A percentile compares a stretch with the other conserved stretches of the same genome.
phyloP scores from a whole-genome alignment of 345 rosid species.

The Eucalyptus cloeziana region DNA sequence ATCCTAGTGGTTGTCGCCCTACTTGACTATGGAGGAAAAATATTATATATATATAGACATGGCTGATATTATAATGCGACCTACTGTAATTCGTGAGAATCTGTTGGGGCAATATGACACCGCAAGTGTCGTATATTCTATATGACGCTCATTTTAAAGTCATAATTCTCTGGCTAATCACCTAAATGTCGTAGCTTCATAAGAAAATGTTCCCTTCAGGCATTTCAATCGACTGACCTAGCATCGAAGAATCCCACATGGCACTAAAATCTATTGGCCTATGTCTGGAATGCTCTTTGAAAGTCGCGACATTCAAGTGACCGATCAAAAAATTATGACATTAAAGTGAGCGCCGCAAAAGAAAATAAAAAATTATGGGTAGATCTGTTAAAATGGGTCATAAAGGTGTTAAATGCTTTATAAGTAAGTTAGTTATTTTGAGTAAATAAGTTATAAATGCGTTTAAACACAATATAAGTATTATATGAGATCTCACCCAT shows the following conservation, averaged over 20 bases:
- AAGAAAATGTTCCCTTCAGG: not conserved
- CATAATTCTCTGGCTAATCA: not conserved
- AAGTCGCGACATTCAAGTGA: not conserved
- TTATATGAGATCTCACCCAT: too few relatives aligned
- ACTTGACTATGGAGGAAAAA: not conserved
- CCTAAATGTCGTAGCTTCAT: not conserved
- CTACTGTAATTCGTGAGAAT: not conserved
- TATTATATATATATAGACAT: not conserved
- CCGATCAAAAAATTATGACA: not conserved
- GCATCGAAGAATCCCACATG: not conserved
- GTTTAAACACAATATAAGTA: too few relatives aligned
- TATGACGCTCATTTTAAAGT: not conserved
- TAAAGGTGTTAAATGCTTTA: too few relatives aligned
- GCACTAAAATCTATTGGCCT: not conserved
- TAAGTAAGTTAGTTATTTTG: too few relatives aligned
- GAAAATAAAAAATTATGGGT: too few relatives aligned
- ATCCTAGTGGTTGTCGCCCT: not conserved
- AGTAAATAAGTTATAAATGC: too few relatives aligned
- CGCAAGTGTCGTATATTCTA: rapidly evolving
- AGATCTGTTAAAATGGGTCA: too few relatives aligned
- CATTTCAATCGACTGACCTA: not conserved
- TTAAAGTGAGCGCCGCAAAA: not conserved
- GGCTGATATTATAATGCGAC: not conserved
- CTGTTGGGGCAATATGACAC: rapidly evolving
- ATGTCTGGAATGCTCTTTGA: not conserved